phyloP scores from a whole-genome alignment of 352 stramenopile species.

The Blastocystis sp. region DNA sequence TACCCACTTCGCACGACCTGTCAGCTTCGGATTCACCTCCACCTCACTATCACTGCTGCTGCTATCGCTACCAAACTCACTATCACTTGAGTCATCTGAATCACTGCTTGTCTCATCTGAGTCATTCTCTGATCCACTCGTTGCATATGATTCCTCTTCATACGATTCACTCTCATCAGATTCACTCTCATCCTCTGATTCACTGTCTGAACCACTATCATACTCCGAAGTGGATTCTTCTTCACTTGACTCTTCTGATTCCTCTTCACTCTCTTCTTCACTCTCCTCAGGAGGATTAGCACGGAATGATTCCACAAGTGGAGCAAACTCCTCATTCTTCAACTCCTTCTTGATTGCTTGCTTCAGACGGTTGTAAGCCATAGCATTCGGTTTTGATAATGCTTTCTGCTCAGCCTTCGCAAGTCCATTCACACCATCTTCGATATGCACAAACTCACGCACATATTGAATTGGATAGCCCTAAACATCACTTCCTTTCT shows the following conservation, averaged over 20 bases:
- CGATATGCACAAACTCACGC: constrained; percentile 5
- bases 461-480: constrained; percentile 35
- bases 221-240: constrained; percentile 1
- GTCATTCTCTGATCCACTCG: not conserved
- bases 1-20: constrained; percentile 54
- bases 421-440: not conserved
- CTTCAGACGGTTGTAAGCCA: constrained; percentile 51
- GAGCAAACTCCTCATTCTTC: not conserved
- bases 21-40: constrained; percentile 48
- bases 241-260: not conserved
- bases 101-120: not conserved
- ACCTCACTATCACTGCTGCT: constrained; percentile 47
- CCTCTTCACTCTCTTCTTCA: not conserved
- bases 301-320: constrained; percentile 1
- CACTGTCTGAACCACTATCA: constrained; percentile 18
- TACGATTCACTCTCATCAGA: constrained; percentile 9
- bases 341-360: constrained; percentile 43
- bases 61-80: constrained; percentile 26
- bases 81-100: not conserved
- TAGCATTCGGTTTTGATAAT: constrained; percentile 15
- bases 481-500: not conserved
- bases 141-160: constrained; percentile 5
- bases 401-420: not conserved
- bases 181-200: not conserved
- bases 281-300: not conserved